A percentile compares a stretch with the other conserved stretches of the same genome.
Conservation (phyloP, 176 grass and related monocot species). For the Eragrostis curvula region DNA sequence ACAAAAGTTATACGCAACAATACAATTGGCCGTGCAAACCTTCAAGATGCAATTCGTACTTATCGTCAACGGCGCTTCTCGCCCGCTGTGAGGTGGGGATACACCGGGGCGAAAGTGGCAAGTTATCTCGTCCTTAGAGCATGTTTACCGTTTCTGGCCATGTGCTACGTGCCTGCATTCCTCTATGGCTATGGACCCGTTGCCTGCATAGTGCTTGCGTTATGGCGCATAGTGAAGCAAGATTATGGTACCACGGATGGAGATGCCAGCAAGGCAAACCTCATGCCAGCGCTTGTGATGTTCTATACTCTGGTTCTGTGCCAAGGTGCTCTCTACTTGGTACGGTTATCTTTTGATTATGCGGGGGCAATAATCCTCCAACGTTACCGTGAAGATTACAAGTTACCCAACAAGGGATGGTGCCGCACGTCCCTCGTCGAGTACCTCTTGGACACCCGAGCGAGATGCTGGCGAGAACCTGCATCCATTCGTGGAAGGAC, state of each 20-base stretch:
- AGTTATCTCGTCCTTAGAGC: not conserved
- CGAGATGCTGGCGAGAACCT: not conserved
- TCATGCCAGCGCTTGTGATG: not conserved
- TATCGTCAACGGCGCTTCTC: too few relatives aligned
- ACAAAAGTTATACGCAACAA: rapidly evolving
- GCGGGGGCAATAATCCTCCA: not conserved
- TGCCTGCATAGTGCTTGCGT: not conserved
- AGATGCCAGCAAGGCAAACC: not conserved
- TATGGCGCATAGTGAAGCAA: not conserved
- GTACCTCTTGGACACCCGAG: not conserved
- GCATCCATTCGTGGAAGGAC: not conserved
- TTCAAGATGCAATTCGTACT: too few relatives aligned
- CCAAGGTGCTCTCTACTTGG: not conserved
- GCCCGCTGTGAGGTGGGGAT: too few relatives aligned
- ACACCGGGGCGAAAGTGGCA: too few relatives aligned
- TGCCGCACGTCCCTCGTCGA: not conserved
- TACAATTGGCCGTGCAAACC: not conserved
- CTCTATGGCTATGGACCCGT: not conserved
- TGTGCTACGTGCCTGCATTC: not conserved
- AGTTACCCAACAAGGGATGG: not conserved
- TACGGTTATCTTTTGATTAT: not conserved
- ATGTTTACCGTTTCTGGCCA: not conserved
- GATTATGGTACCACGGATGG: not conserved
- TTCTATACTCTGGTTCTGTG: not conserved
- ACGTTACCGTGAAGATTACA: not conserved